A percentile compares a stretch with the other conserved stretches of the same genome.
These are phyloP conservation scores for Talaromyces funiculosus DNA, from an alignment of 2,329 filamentous ascomycete genomes.

Conservation along the genomic window DNA sequence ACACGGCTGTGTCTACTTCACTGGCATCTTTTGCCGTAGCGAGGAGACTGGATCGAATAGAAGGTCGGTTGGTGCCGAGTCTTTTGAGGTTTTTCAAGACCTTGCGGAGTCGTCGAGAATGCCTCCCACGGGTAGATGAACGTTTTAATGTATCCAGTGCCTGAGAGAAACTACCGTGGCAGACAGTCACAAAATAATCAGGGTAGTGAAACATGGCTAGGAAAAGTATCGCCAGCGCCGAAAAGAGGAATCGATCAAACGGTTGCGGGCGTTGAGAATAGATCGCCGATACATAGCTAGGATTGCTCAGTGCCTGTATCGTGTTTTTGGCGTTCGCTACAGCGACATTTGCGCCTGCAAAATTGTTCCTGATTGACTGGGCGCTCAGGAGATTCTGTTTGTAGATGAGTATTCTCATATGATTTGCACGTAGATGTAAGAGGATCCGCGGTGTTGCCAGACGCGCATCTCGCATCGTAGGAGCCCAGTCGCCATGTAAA, in stretches of 20 bases:
- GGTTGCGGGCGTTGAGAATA: slow-evolving; percentile 57
- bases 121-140: slow-evolving; percentile 55
- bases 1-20: not conserved
- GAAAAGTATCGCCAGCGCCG: slow-evolving; percentile 57
- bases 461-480: slow-evolving; percentile 51
- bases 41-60: not conserved
- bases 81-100: slow-evolving; percentile 54
- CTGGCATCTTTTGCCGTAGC: not conserved
- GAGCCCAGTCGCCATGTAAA: slow-evolving; percentile 36
- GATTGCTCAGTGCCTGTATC: slow-evolving; percentile 53
- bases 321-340: slow-evolving; percentile 60
- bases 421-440: slow-evolving; percentile 81
- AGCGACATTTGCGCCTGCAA: slow-evolving; percentile 62
- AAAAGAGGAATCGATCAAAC: slow-evolving; percentile 62
- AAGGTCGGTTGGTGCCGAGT: not conserved
- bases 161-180: slow-evolving; percentile 60
- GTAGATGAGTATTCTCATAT: slow-evolving; percentile 83
- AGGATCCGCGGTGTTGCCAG: slow-evolving; percentile 70
- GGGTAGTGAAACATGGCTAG: slow-evolving; percentile 59
- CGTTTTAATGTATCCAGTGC: slow-evolving; percentile 58
- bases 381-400: slow-evolving; percentile 78
- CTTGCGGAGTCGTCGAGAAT: slow-evolving; percentile 57
- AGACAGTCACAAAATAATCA: slow-evolving; percentile 50
- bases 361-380: slow-evolving; percentile 71
- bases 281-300: slow-evolving; percentile 57